phyloP scores from a whole-genome alignment of 2,329 filamentous ascomycete species.

The Ceratocystis colombiana region DNA sequence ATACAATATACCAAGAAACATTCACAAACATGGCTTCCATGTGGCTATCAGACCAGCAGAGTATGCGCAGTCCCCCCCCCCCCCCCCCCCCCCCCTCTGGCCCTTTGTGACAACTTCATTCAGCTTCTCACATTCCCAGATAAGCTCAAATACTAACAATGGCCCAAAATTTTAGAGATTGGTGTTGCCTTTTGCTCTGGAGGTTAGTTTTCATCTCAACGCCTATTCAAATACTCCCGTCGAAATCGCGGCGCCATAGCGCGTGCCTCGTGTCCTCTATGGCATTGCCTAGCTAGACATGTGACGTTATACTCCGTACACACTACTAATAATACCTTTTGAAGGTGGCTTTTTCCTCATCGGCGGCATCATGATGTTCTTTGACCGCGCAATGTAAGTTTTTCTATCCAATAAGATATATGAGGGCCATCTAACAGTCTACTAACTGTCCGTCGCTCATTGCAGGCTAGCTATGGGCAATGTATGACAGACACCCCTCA shows the following conservation, averaged over 20 bases:
- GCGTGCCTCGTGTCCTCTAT: not conserved
- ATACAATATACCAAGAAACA: not conserved
- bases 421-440: not conserved
- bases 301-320: not conserved
- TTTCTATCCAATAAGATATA: not conserved
- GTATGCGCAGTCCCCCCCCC: conserved; percentile 39
- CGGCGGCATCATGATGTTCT: conserved; percentile 91
- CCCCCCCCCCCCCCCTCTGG: not conserved
- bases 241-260: not conserved
- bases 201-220: conserved; percentile 50
- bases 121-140: not conserved
- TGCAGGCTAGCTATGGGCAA: conserved; percentile 93
- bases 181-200: conserved; percentile 96
- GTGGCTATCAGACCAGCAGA: conserved; percentile 94
- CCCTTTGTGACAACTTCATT: not conserved
- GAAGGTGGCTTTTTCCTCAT: conserved; percentile 88
- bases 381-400: conserved; percentile 85
- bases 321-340: not conserved
- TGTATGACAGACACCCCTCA: conserved; percentile 40
- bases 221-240: not conserved
- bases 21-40: conserved; percentile 63
- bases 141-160: conserved; percentile 27
- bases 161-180: conserved; percentile 55
- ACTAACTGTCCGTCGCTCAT: conserved; percentile 9
- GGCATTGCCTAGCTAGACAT: not conserved